Evolutionary conservation across 371 early-diverging fungal genomes (phyloP), one percentile per base, ranked within the genome.

Genomic region (Apophysomyces elegans): DNA sequence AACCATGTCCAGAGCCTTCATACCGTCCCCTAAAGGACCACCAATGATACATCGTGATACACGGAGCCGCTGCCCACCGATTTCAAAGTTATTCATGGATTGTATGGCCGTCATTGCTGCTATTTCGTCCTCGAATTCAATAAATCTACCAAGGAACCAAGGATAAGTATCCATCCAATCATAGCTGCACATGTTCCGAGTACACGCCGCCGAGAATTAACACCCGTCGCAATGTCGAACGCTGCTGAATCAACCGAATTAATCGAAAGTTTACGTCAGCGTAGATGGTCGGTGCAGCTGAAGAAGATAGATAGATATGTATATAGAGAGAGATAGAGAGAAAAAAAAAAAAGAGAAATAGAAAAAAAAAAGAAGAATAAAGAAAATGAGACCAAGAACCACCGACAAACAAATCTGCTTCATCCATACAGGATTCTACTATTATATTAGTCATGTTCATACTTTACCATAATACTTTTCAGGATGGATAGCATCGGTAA

Each of bases 1-100:
- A 45, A 87, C 56, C 32, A 68, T 67, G 6, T 84, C 88, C 16
- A 93, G 73, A 16, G 82, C 82, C 38, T 83, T 79, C 94, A 94
- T 94, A 16, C 95, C 95, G n/a, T 86, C 86, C 6, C 90, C 88
- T 57, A 95, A 65, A 43, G 90, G 85, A 1, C 92, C 92, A 16
- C 93, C 93, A n/a, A 94, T 78, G 7, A 93, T 84, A 39, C 90
- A 85, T 58, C 79, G 80, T 44, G 82, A 66, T 16, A 92, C 90
- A 32, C 87, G 85, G 63, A 95, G 79, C 21, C 73, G 77, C 66
- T 85, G 66, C 45, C 90, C 91, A 16, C 90, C 90, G 54, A 95
- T 75, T 71, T 88, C 88, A 62, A 95, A 91, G 44, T 85, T 81
- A 65, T 91, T 88, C 91, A 93, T 89, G 16, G 90, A 80, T 26